Evolutionary conservation across 495 filamentous ascomycete species (phyloP).

Genomic region (Umbilicaria muhlenbergii): DNA sequence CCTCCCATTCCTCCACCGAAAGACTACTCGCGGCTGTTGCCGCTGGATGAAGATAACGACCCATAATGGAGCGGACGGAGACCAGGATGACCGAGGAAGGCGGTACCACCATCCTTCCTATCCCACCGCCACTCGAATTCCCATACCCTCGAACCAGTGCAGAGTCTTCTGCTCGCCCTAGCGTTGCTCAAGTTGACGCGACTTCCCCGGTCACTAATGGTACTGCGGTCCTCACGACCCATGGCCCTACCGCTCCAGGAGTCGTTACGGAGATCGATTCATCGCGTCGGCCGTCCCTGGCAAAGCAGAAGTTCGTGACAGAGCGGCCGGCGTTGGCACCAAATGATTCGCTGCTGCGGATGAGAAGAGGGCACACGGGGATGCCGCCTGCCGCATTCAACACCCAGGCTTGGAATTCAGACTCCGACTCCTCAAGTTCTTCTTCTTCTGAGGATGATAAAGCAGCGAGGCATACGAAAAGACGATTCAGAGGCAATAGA

Average conservation of each 20-base stretch:
- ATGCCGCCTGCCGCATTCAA: conserved; percentile 9
- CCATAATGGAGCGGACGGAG: too few relatives aligned
- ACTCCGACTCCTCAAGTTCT: conserved; percentile 7
- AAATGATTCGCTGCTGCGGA: conserved; percentile 2
- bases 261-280: too few relatives aligned
- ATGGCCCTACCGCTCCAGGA: too few relatives aligned
- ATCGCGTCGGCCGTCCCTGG: too few relatives aligned
- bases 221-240: too few relatives aligned
- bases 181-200: too few relatives aligned
- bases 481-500: not conserved
- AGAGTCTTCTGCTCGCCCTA: conserved; percentile 1
- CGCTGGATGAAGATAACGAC: too few relatives aligned
- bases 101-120: conserved; percentile 10
- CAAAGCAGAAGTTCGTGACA: not conserved
- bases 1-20: too few relatives aligned
- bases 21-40: too few relatives aligned
- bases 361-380: conserved; percentile 6
- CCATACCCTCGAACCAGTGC: conserved; percentile 7
- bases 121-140: conserved; percentile 12
- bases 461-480: not conserved
- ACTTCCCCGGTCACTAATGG: too few relatives aligned
- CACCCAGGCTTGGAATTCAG: conserved; percentile 4
- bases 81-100: not conserved
- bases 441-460: conserved; percentile 9
- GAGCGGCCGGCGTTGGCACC: conserved; percentile 7